Evolutionary conservation across 345 rosid species (phyloP).

Genomic region (Noccaea caerulescens): DNA sequence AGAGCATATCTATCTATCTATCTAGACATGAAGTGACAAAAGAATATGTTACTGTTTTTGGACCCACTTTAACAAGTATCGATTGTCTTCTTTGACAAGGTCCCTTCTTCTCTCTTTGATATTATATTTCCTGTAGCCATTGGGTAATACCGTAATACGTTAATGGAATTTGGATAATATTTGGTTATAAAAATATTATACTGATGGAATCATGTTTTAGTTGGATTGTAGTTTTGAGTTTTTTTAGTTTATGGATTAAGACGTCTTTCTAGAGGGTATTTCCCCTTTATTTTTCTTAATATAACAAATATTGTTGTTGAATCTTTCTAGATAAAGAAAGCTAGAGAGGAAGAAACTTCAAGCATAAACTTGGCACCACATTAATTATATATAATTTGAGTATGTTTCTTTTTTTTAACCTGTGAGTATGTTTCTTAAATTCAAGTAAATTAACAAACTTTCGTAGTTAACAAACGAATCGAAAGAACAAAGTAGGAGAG

Average conservation of each 20-base stretch:
- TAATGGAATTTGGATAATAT: no score
- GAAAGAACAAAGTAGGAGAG: slow-evolving; percentile 13
- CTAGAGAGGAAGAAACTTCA: slow-evolving; percentile 20
- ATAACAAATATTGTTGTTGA: background rate
- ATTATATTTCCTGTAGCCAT: background rate
- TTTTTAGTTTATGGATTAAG: slow-evolving; percentile 28
- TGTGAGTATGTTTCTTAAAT: background rate
- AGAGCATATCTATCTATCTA: slow-evolving; percentile 2
- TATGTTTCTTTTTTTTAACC: no score
- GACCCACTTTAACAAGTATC: slow-evolving; percentile 33
- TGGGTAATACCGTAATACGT: background rate
- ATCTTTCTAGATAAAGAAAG: slow-evolving; percentile 19
- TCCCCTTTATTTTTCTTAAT: background rate
- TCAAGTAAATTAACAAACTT: background rate
- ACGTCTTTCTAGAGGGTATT: background rate
- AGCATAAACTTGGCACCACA: slow-evolving; percentile 29
- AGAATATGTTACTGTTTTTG: slow-evolving; percentile 23
- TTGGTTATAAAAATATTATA: background rate
- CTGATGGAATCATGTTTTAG: slow-evolving; percentile 5
- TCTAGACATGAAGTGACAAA: slow-evolving; percentile 27
- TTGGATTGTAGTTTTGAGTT: background rate
- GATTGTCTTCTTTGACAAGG: slow-evolving; percentile 33
- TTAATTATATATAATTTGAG: slow-evolving; percentile 4
- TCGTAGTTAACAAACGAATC: background rate
- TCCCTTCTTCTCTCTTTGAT: slow-evolving; percentile 22